Base-by-base conservation (phyloP, 148 eudicot species). In the Tetragonia tetragonoides region DNA sequence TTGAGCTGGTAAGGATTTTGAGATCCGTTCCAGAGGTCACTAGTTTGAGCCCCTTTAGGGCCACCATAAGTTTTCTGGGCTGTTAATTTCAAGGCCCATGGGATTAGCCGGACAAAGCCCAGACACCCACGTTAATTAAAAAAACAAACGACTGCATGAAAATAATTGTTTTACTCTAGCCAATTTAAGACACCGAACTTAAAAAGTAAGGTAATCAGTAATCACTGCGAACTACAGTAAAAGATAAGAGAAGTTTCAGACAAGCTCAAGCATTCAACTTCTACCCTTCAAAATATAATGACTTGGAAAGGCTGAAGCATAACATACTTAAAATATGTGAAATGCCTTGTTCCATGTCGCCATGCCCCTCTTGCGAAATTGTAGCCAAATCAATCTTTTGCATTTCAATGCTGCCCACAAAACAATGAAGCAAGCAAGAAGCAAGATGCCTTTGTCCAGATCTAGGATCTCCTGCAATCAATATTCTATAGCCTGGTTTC, bases 401-500 rank as follows among this genome's bases (percentile, higher is more conserved):
- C n/a, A 91, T 79, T 78, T 92, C 96, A 68, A 84, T 73, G 77
- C 84, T 91, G 28, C 99, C 99, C 77, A 87, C 83, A 84, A 91
- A 95, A 83, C 89, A 91, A 74, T 92, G 89, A 66, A 95, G 93
- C 85, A 95, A 86, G 83, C 96, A 92, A 54, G 97, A 91, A 65
- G 94, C 97, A 76, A 95, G 91, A 91, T 95, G 93, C 84, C 83
- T 88, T 85, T 95, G 99, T 24, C 97, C 99, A 83, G 91, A 87
- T 77, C 92, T 85, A 66, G 96, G 93, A 82, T 80, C 84, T 78
- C 99, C 99, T 60, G 94, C 86, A 79, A 95, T 87, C 87, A 95
- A 75, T 76, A 91, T 78, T 70, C 91, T 85, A 82, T 86, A 92
- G 46, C 99, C 97, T 51, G 77, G 80, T 75, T 89, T 90, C 84